A percentile compares a stretch with the other conserved stretches of the same genome.
Conservation (phyloP, 2,329 filamentous ascomycete genomes). For the Colletotrichum australisinense region DNA sequence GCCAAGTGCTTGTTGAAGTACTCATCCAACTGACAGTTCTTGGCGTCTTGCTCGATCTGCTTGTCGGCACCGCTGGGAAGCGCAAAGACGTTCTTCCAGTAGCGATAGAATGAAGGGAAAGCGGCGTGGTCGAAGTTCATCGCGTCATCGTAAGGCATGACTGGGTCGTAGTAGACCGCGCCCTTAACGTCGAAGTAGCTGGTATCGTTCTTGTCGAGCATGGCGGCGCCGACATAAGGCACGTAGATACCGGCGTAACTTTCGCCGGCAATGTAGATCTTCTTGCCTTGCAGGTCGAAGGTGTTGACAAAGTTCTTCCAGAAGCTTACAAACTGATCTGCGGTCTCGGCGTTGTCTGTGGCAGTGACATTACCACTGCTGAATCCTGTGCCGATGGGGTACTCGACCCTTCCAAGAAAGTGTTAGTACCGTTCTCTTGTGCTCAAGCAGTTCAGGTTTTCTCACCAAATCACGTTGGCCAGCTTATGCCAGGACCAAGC, state of each 20-base stretch:
- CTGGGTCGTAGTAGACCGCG: slow-evolving; percentile 62
- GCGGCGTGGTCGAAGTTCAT: slow-evolving; percentile 51
- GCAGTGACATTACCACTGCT: slow-evolving; percentile 91
- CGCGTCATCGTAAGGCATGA: slow-evolving; percentile 45
- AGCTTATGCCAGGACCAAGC: slow-evolving; percentile 99
- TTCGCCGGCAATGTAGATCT: slow-evolving; percentile 92
- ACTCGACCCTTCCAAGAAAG: slow-evolving; percentile 71
- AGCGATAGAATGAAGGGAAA: slow-evolving; percentile 69
- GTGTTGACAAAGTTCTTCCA: slow-evolving; percentile 89
- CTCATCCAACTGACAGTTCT: slow-evolving; percentile 70
- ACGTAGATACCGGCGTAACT: slow-evolving; percentile 98
- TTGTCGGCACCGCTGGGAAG: slow-evolving; percentile 70
- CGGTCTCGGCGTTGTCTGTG: slow-evolving; percentile 90
- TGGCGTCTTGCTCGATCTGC: slow-evolving; percentile 62
- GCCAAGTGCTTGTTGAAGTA: slow-evolving; percentile 71
- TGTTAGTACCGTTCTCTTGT: neutral
- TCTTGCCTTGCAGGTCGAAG: slow-evolving; percentile 89
- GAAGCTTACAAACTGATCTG: slow-evolving; percentile 86
- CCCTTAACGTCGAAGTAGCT: slow-evolving; percentile 75
- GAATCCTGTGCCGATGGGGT: slow-evolving; percentile 95
- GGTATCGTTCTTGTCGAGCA: slow-evolving; percentile 86
- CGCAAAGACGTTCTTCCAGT: slow-evolving; percentile 69
- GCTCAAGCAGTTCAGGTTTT: rapidly evolving
- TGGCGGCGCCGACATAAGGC: slow-evolving; percentile 91
- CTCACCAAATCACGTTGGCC: slow-evolving; percentile 85